Base-by-base conservation (phyloP, 352 stramenopile species). In the Pythium rishiriense region DNA sequence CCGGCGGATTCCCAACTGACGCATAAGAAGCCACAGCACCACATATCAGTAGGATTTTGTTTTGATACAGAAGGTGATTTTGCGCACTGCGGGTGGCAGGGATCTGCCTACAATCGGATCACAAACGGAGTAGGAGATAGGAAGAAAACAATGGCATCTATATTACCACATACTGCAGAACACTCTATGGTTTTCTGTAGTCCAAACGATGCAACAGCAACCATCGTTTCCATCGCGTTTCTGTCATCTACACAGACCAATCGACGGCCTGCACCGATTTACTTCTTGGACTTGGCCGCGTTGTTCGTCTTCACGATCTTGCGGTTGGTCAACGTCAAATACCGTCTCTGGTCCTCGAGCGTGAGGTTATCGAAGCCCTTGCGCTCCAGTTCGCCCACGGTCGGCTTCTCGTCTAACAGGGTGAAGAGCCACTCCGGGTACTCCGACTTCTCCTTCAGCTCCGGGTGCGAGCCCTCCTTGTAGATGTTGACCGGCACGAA, bases 401-500 rank as follows among this genome's bases (percentile, higher is more conserved):
- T 90, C 37, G 78, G 73, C 68, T 93, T 80, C 43, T 65, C 68
- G 48, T 95, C 84, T 52, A 93, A 68, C 57, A 95, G 76, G 68
- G 72, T 89, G 66, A 88, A 95, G 46, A 95, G 78, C 86, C 86
- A 95, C 54, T 82, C 74, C 1, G 86, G 86, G 75, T 95, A 95
- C 66, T 91, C 83, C n/a, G 70, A 66, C 57, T 76, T 80, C 47
- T 91, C 78, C 75, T 93, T 91, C 28, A 95, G 73, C 70, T 90
- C 81, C 56, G 86, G 84, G 74, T 95, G 86, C 48, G 78, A 58
- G 50, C 86, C 84, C 39, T 95, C 86, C 73, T 95, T 95, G 61
- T 83, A 75, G 58, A 95, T 95, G 74, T 95, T 95, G 60, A 84
- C 82, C 17, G 86, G 86, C 62, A 93, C 85, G 49, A 89, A 78